phyloP scores from a whole-genome alignment of 2,329 filamentous ascomycete genomes.

The Cladosporium sp. region DNA sequence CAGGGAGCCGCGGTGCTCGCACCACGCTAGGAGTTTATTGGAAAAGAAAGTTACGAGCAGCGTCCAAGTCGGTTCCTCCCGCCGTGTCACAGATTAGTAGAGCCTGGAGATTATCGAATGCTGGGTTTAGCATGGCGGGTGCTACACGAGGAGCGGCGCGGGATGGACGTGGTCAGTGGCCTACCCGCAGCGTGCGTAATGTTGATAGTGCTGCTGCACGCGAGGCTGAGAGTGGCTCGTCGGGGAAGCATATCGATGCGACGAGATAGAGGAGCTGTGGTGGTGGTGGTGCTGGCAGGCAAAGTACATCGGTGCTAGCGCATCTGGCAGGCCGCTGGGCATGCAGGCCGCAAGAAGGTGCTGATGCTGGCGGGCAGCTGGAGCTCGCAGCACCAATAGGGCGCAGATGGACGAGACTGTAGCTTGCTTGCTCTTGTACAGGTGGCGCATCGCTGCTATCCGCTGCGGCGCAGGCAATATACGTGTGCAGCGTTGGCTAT shows the following conservation, averaged over 20 bases:
- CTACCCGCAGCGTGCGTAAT: neutral
- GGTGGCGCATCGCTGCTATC: neutral
- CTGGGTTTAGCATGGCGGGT: slow-evolving; percentile 6
- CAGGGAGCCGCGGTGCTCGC: slow-evolving; percentile 2
- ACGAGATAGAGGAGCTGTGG: neutral
- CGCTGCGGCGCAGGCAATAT: neutral
- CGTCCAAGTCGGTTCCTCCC: slow-evolving; percentile 3
- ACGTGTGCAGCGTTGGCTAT: neutral
- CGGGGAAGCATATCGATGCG: neutral
- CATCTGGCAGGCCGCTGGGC: neutral
- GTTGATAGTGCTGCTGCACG: neutral
- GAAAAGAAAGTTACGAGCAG: slow-evolving; percentile 12
- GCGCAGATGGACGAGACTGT: neutral
- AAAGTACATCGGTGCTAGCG: slow-evolving; percentile 1
- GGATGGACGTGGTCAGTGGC: neutral
- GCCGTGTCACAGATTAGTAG: slow-evolving; percentile 12
- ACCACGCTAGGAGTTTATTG: slow-evolving; percentile 9
- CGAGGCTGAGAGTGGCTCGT: neutral
- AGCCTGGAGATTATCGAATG: slow-evolving; percentile 6
- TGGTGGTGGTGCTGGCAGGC: neutral
- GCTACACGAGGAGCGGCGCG: slow-evolving; percentile 2
- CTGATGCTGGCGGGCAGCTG: neutral
- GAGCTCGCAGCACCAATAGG: neutral
- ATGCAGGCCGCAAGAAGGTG: neutral
- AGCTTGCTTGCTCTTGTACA: neutral